phyloP scores from a whole-genome alignment of 805 yeast species.

The Zygosaccharomyces bisporus region DNA sequence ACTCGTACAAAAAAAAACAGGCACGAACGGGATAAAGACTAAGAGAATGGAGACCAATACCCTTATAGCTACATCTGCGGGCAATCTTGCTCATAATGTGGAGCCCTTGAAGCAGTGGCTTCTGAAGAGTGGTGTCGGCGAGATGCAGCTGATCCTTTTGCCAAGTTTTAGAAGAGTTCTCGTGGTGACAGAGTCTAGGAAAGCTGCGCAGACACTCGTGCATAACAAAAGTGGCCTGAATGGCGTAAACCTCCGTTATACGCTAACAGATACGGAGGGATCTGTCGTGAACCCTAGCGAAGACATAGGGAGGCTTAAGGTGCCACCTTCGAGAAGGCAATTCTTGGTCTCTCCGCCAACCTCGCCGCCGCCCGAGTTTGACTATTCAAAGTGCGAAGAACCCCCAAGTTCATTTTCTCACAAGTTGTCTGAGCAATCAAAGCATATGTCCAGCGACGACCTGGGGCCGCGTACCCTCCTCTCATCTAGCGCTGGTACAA shows the following conservation, averaged over 20 bases:
- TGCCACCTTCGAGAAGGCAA: slow-evolving; percentile 36
- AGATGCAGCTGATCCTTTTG: slow-evolving; percentile 25
- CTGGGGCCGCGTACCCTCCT: slow-evolving; percentile 17
- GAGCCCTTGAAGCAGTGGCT: slow-evolving; percentile 23
- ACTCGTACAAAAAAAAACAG: not conserved
- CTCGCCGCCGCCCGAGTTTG: slow-evolving; percentile 43
- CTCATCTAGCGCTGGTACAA: slow-evolving; percentile 20
- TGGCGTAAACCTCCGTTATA: not conserved
- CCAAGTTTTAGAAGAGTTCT: slow-evolving; percentile 25
- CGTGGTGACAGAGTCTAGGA: slow-evolving; percentile 3
- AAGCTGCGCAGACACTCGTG: not conserved
- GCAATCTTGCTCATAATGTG: slow-evolving; percentile 11
- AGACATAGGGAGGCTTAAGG: slow-evolving; percentile 11
- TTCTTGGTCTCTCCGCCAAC: slow-evolving; percentile 43
- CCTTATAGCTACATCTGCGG: slow-evolving; percentile 23
- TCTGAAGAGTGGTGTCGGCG: slow-evolving; percentile 15
- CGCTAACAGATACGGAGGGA: slow-evolving; percentile 4
- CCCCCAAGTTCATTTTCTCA: slow-evolving; percentile 26
- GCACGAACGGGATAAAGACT: not conserved
- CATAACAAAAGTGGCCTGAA: not conserved
- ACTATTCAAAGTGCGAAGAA: slow-evolving; percentile 38
- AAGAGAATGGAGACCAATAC: slow-evolving; percentile 23
- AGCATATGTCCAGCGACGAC: not conserved
- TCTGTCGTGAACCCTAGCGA: slow-evolving; percentile 2
- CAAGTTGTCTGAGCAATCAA: not conserved